These are phyloP conservation scores for Tolypocladium amazonense DNA, from an alignment of 2,329 filamentous ascomycete genomes.

Conservation along the genomic window DNA sequence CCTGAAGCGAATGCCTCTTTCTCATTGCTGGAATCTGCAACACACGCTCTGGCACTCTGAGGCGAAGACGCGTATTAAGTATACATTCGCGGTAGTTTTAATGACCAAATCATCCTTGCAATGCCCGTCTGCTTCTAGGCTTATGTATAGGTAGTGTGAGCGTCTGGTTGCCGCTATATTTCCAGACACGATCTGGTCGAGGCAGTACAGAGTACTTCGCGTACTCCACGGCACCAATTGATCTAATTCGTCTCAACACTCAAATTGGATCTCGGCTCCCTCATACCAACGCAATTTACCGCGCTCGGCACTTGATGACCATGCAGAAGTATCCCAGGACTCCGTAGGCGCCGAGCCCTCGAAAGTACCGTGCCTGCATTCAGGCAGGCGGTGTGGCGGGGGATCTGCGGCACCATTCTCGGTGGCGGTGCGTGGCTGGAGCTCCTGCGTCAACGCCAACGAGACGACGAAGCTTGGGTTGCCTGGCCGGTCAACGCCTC, in stretches of 20 bases:
- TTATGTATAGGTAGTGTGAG: neutral
- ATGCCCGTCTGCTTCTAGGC: neutral
- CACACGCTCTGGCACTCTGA: neutral
- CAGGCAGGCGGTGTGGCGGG: constrained; percentile 10
- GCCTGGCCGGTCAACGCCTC: constrained; percentile 5
- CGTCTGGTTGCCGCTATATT: neutral
- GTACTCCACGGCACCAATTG: neutral
- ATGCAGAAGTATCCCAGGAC: too few relatives aligned
- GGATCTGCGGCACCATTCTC: constrained; percentile 3
- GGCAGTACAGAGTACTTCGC: neutral
- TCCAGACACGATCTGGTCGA: neutral
- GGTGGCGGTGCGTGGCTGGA: constrained; percentile 2
- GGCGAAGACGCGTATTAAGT: neutral
- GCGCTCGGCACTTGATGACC: too few relatives aligned
- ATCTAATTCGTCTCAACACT: too few relatives aligned
- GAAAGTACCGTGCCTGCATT: neutral
- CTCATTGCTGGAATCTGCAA: neutral
- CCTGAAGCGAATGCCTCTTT: neutral
- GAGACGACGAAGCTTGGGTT: constrained; percentile 13
- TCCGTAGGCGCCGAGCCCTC: too few relatives aligned
- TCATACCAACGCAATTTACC: neutral
- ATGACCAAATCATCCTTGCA: neutral
- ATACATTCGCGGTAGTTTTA: neutral
- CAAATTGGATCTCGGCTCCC: neutral
- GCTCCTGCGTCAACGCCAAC: neutral